A percentile compares a stretch with the other conserved stretches of the same genome.
phyloP scores from a whole-genome alignment of 2,329 filamentous ascomycete genomes.

The Pyrenophora seminiperda region DNA sequence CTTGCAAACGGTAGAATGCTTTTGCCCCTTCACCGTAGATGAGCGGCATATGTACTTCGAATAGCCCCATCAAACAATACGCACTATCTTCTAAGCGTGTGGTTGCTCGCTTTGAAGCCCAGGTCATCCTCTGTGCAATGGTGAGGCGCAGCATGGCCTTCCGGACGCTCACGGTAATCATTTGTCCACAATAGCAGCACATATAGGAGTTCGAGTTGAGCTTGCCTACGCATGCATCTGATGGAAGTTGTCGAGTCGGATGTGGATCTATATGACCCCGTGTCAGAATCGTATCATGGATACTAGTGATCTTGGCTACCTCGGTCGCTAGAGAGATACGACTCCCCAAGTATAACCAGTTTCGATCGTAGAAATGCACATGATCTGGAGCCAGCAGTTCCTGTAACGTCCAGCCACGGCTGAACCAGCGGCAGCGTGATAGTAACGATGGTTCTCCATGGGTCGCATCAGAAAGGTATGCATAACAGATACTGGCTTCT shows the following conservation, averaged over 20 bases:
- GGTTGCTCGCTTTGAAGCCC: constrained; percentile 10
- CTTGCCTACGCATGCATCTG: no score
- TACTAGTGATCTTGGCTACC: background rate
- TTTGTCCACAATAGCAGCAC: no score
- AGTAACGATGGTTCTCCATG: background rate
- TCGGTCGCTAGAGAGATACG: background rate
- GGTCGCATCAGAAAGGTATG: background rate
- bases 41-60: constrained; percentile 25
- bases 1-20: constrained; percentile 24
- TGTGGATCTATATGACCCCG: background rate
- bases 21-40: constrained; percentile 16
- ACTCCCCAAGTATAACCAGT: background rate
- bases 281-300: background rate
- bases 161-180: no score
- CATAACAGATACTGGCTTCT: background rate
- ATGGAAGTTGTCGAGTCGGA: background rate
- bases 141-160: no score
- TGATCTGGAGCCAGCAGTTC: background rate
- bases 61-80: constrained; percentile 38
- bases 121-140: constrained; percentile 15
- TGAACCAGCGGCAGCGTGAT: background rate
- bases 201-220: no score
- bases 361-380: background rate
- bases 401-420: background rate
- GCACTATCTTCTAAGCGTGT: constrained; percentile 34